Evolutionary conservation across 2,329 filamentous ascomycete genomes (phyloP).

Genomic region (Aureobasidium leucospermi): DNA sequence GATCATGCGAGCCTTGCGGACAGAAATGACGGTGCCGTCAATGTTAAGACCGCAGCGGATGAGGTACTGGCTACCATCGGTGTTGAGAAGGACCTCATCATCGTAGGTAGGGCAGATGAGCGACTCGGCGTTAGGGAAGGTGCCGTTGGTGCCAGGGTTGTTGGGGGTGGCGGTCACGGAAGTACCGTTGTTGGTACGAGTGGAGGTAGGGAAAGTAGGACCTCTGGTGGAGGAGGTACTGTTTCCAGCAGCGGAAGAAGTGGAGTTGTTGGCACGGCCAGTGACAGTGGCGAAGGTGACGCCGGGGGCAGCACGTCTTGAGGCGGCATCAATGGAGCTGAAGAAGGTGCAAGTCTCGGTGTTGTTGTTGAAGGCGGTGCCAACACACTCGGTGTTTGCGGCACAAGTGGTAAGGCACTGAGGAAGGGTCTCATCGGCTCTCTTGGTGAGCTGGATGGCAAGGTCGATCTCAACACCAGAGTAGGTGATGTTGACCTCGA

Average conservation of each 20-base stretch:
- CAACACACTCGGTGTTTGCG: not conserved
- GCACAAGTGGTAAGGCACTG: constrained; percentile 6
- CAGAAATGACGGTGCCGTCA: not conserved
- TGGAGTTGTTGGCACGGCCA: not conserved
- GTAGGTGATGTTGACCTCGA: not conserved
- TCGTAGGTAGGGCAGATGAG: constrained; percentile 2
- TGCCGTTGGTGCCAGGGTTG: not conserved
- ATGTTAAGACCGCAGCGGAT: not conserved
- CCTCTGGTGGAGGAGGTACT: not conserved
- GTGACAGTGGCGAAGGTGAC: not conserved
- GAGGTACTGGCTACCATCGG: not conserved
- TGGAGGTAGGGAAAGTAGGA: not conserved
- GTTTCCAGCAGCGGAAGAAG: not conserved
- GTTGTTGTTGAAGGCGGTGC: constrained; percentile 6
- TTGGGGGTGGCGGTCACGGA: constrained; percentile 1
- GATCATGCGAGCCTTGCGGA: constrained; percentile 9
- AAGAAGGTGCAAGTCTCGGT: not conserved
- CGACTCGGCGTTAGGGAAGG: not conserved
- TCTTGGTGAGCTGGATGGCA: not conserved
- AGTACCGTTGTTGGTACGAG: not conserved
- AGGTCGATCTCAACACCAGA: not conserved
- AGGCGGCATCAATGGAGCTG: not conserved
- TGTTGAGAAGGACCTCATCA: not conserved
- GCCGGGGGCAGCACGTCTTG: not conserved
- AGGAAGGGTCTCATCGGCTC: not conserved